Evolutionary conservation across 169 alveolate species (phyloP).

Genomic region (Plasmodium fragile): DNA sequence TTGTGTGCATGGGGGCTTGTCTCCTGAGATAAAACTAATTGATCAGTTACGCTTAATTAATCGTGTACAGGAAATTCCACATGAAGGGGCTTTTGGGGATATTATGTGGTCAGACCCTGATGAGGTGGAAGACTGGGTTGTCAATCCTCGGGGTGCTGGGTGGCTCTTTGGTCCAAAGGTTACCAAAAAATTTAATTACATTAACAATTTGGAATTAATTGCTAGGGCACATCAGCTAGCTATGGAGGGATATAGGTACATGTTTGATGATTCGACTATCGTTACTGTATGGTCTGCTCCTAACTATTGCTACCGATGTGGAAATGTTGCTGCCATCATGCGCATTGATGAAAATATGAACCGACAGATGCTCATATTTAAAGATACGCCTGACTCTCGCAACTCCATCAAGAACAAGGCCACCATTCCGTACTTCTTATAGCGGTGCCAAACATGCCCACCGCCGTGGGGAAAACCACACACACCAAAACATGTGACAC

Average conservation of each 20-base stretch:
- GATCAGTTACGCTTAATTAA: constrained; percentile 96
- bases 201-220: constrained; percentile 95
- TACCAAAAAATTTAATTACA: constrained; percentile 94
- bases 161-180: constrained; percentile 99
- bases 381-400: constrained; percentile 67
- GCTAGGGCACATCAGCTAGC: constrained; percentile 99
- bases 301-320: constrained; percentile 99
- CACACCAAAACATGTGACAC: not conserved
- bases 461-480: not conserved
- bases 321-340: constrained; percentile 98
- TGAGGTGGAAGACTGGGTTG: constrained; percentile 98
- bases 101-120: constrained; percentile 99
- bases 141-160: constrained; percentile 99
- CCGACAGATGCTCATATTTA: constrained; percentile 65
- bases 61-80: constrained; percentile 98
- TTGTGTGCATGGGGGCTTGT: constrained; percentile 99
- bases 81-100: constrained; percentile 99
- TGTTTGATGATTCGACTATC: constrained; percentile 93
- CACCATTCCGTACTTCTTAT: constrained; percentile 70
- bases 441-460: not conserved
- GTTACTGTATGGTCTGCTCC: constrained; percentile 99
- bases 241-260: constrained; percentile 99
- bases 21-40: constrained; percentile 94
- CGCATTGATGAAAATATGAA: constrained; percentile 95
- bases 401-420: constrained; percentile 70